phyloP scores from a whole-genome alignment of 805 yeast genomes.

The Tetrapisispora arboricola region DNA sequence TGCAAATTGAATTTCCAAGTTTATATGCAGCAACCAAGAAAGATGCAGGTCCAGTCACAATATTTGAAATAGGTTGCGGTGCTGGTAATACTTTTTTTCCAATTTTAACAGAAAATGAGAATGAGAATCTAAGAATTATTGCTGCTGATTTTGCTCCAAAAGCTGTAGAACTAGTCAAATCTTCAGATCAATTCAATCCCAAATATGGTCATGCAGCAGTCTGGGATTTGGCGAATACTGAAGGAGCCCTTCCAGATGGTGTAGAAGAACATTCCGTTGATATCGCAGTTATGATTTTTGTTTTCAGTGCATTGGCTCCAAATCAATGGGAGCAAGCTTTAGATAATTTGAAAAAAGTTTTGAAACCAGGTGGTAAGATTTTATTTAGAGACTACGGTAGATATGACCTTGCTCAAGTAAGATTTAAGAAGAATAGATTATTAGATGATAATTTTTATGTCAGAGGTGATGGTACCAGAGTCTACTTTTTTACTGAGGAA shows the following conservation, averaged over 20 bases:
- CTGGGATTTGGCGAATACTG: conserved; percentile 86
- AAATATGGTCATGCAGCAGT: conserved; percentile 71
- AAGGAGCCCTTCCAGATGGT: conserved; percentile 70
- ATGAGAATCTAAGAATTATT: conserved; percentile 57
- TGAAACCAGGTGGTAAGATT: conserved; percentile 90
- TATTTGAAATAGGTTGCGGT: conserved; percentile 94
- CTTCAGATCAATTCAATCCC: conserved; percentile 48
- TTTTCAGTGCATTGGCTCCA: conserved; percentile 86
- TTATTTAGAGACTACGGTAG: conserved; percentile 91
- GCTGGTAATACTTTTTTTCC: conserved; percentile 97
- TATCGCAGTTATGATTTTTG: conserved; percentile 89
- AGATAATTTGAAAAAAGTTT: conserved; percentile 51
- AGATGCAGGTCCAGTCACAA: conserved; percentile 58
- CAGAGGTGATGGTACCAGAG: conserved; percentile 96
- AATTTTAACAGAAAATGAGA: conserved; percentile 69
- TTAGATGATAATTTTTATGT: conserved; percentile 90
- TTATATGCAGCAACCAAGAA: conserved; percentile 68
- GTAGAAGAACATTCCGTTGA: conserved; percentile 76
- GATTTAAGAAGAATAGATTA: conserved; percentile 81
- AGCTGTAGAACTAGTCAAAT: conserved; percentile 78
- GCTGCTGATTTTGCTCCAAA: conserved; percentile 87
- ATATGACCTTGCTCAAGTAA: conserved; percentile 88
- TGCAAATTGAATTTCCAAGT: conserved; percentile 85
- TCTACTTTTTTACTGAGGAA: conserved; percentile 92
- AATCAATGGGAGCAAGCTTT: conserved; percentile 83